phyloP scores from a whole-genome alignment of 805 yeast genomes.

The Candida verbasci region DNA sequence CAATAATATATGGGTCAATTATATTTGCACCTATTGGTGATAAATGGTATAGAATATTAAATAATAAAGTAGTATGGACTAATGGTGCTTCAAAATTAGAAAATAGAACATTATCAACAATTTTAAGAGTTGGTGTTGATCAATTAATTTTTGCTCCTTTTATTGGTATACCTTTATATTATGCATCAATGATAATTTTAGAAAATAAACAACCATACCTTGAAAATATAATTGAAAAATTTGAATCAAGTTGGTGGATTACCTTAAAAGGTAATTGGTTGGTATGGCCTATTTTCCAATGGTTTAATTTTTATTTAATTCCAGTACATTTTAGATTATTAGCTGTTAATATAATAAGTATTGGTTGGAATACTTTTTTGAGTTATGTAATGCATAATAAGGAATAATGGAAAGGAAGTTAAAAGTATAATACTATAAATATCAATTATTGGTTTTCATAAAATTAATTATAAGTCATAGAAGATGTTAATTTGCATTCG shows the following conservation, averaged over 20 bases:
- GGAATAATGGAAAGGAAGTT: background rate
- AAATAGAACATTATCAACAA: slow-evolving; percentile 14
- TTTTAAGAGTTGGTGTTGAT: slow-evolving; percentile 57
- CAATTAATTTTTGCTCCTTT: slow-evolving; percentile 77
- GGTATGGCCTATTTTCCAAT: slow-evolving; percentile 89
- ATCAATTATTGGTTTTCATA: too few species aligned
- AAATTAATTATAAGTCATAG: too few species aligned
- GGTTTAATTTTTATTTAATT: slow-evolving; percentile 67
- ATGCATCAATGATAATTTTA: slow-evolving; percentile 58
- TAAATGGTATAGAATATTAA: slow-evolving; percentile 60
- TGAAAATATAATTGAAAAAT: slow-evolving; percentile 36
- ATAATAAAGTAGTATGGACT: slow-evolving; percentile 35
- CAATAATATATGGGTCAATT: slow-evolving; percentile 65
- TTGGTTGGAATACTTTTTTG: slow-evolving; percentile 81
- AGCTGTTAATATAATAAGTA: slow-evolving; percentile 64
- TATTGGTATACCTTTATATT: slow-evolving; percentile 67
- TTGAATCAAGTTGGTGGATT: slow-evolving; percentile 53
- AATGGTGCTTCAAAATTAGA: slow-evolving; percentile 1
- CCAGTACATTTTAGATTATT: slow-evolving; percentile 70
- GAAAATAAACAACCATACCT: slow-evolving; percentile 44
- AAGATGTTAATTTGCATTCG: too few species aligned
- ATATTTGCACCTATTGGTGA: slow-evolving; percentile 75
- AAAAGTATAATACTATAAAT: too few species aligned
- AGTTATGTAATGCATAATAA: slow-evolving; percentile 41
- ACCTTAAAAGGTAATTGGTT: slow-evolving; percentile 74